Percentiles rank a stretch among this genome's conserved stretches.
These are phyloP conservation scores for Trametes punicea DNA, from an alignment of 768 basidiomycete genomes.

Conservation along the genomic window DNA sequence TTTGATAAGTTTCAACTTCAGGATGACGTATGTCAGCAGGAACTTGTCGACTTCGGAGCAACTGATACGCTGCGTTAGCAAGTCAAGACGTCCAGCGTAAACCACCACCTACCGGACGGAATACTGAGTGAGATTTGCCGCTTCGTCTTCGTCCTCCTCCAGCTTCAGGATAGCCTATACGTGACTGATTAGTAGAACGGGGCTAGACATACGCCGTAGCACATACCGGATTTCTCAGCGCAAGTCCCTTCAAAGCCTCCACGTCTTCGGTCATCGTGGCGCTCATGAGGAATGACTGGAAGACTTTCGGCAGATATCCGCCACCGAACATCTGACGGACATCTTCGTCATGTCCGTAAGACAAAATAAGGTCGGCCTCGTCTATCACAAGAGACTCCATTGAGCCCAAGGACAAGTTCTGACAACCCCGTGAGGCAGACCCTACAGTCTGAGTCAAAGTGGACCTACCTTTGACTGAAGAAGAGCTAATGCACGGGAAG, in stretches of 20 bases:
- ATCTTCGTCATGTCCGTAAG: constrained; percentile 94
- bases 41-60: constrained; percentile 97
- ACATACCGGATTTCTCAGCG: constrained; percentile 82
- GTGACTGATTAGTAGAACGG: neutral
- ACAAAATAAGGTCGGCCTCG: constrained; percentile 95
- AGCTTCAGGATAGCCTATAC: constrained; percentile 79
- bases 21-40: constrained; percentile 90
- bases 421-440: neutral
- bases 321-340: constrained; percentile 69
- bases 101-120: constrained; percentile 58
- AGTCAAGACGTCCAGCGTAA: neutral
- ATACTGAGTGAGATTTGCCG: constrained; percentile 80
- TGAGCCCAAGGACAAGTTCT: constrained; percentile 62
- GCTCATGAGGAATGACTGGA: constrained; percentile 93
- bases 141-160: constrained; percentile 84
- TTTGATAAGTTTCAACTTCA: constrained; percentile 92
- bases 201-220: neutral
- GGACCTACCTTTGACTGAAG: constrained; percentile 63
- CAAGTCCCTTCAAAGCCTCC: constrained; percentile 82
- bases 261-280: constrained; percentile 98
- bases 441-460: neutral
- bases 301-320: constrained; percentile 72
- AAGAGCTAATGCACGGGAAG: constrained; percentile 63
- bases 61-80: constrained; percentile 33
- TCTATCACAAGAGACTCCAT: constrained; percentile 92